Evolutionary conservation across 2,329 filamentous ascomycete species (phyloP), one percentile per base, ranked within the genome.

Genomic region (Pestalotiopsis sp.): DNA sequence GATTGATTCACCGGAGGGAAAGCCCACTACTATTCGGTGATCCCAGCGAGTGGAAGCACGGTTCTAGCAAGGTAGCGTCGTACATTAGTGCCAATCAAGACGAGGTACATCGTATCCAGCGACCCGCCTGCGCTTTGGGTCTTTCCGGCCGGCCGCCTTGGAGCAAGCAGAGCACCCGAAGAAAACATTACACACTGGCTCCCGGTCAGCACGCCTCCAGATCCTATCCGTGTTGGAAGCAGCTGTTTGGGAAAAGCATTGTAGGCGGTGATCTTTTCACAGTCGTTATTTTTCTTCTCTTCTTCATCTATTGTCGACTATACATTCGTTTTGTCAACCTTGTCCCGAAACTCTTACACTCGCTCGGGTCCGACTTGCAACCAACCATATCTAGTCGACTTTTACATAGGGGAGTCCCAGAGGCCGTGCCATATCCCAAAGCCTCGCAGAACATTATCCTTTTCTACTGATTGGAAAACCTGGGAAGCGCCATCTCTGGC

Each of bases 401-500:
- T 20, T 20, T 12, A 56, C 25, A 27, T 60, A 59, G 64, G 64
- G 56, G 56, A 31, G 56, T 41, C 17, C 36, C 23, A 23, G 12
- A 20, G 23, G 13, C 11, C 2, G 31, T 13, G 13, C 25, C 59
- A 38, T 39, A 12, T 61, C 13, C 9, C 25, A 25, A 61, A 61
- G 23, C 23, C 31, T 17, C 13, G 5, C 9, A 27, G 20, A 13
- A 61, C 58, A 27, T 17, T 25, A 17, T 11, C 17, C 3, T 36
- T 31, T 61, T 36, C n/a, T 20, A 13, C 38, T 36, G 59, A 62
- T 14, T 64, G n/a, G 38, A 23, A 49, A 49, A 31, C 69, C 68
- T 72, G 72, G 66, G 75, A 69, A 70, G 72, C 72, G 75, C 74
- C 72, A 69, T 64, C 71, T 71, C 71, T 73, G 74, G 73, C 76